Conservation (phyloP, 139 green algal genomes). For the Nannochloris sp. region DNA sequence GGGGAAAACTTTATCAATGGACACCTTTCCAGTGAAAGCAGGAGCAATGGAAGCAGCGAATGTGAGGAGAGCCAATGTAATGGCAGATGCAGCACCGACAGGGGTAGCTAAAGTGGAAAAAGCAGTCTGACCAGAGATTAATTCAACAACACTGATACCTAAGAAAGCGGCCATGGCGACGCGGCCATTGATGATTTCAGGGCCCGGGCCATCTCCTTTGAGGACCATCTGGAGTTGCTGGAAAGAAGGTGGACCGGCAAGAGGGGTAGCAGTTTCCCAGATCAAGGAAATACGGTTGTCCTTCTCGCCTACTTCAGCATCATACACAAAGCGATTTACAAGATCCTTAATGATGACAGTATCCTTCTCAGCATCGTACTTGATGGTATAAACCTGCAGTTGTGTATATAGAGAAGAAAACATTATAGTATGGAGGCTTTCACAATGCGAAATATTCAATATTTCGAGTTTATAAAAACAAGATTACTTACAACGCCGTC, state of each 20-base stretch:
- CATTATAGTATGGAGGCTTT: too few species aligned
- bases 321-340: not conserved
- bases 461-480: too few species aligned
- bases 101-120: not conserved
- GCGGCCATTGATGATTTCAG: conserved; percentile 85
- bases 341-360: not conserved
- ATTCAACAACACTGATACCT: conserved; percentile 18
- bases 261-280: not conserved
- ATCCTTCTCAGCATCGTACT: not conserved
- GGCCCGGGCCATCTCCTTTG: not conserved
- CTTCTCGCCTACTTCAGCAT: conserved; percentile 10
- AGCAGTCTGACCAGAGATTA: conserved; percentile 1
- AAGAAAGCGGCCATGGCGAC: conserved; percentile 62
- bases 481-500: not conserved
- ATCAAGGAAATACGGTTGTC: conserved; percentile 15
- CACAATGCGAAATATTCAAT: too few species aligned
- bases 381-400: not conserved
- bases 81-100: not conserved
- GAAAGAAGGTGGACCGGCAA: conserved; percentile 8
- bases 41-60: conserved; percentile 13
- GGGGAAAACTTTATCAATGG: conserved; percentile 1
- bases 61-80: not conserved
- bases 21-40: conserved; percentile 2
- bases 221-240: conserved; percentile 8
- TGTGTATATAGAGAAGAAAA: too few species aligned